These are phyloP conservation scores for Xylariales sp. DNA, from an alignment of 2,329 filamentous ascomycete species.

Conservation along the genomic window DNA sequence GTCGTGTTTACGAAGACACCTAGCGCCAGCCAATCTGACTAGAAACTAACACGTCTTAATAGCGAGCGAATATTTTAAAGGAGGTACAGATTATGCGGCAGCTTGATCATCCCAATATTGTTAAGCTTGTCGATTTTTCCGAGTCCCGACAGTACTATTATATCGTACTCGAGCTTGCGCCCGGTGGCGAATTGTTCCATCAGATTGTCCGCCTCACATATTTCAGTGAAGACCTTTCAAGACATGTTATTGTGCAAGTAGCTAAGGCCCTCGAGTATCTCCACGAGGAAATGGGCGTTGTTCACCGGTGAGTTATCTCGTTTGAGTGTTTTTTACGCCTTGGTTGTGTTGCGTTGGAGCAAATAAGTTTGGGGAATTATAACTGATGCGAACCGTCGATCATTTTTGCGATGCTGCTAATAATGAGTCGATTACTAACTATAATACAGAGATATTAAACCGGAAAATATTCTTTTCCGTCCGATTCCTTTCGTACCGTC, in stretches of 20 bases:
- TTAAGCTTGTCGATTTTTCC: constrained; percentile 92
- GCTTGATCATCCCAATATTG: constrained; percentile 94
- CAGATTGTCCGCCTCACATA: constrained; percentile 98
- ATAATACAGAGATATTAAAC: constrained; percentile 86
- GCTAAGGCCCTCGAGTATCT: constrained; percentile 94
- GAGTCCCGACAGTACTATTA: constrained; percentile 97
- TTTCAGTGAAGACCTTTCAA: constrained; percentile 94
- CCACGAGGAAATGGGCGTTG: constrained; percentile 93
- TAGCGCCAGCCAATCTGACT: constrained; percentile 5
- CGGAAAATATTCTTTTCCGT: constrained; percentile 95
- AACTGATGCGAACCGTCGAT: too few species aligned
- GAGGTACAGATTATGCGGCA: constrained; percentile 99
- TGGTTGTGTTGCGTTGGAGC: background rate
- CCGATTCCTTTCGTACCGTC: constrained; percentile 85
- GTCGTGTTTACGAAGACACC: constrained; percentile 31
- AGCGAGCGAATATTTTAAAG: constrained; percentile 98
- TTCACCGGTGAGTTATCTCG: constrained; percentile 80
- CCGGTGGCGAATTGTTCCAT: constrained; percentile 96
- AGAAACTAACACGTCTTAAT: constrained; percentile 48
- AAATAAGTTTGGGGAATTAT: background rate
- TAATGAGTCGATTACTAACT: background rate
- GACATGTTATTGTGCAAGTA: constrained; percentile 94
- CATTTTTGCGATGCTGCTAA: background rate
- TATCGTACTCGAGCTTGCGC: constrained; percentile 94
- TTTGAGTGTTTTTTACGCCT: background rate